A percentile compares a stretch with the other conserved stretches of the same genome.
Evolutionary conservation across 169 alveolate genomes (phyloP).

Genomic region (Theileria orientalis): DNA sequence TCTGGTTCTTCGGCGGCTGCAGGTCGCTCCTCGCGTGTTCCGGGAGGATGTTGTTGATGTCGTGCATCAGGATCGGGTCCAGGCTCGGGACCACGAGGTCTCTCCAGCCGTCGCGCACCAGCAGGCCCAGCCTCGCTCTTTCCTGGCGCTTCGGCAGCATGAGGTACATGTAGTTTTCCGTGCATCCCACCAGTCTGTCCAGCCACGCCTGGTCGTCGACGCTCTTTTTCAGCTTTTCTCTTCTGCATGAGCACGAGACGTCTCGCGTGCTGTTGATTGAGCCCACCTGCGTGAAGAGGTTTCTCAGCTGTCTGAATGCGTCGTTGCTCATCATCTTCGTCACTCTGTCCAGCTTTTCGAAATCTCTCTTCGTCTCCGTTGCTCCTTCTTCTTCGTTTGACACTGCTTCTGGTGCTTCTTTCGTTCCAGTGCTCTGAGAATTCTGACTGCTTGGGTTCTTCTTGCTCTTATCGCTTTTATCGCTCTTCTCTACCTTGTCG

Average conservation of each 20-base stretch:
- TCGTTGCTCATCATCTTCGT: not conserved
- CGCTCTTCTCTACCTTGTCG: not conserved
- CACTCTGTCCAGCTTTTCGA: not conserved
- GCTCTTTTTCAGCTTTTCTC: slow-evolving; percentile 52
- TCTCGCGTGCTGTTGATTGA: slow-evolving; percentile 38
- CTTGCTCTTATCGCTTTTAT: too few relatives aligned
- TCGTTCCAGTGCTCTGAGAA: not conserved
- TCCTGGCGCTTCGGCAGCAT: slow-evolving; percentile 76
- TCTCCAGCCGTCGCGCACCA: slow-evolving; percentile 77
- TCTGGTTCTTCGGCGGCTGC: not conserved
- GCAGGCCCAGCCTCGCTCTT: slow-evolving; percentile 67
- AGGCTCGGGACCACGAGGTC: slow-evolving; percentile 63
- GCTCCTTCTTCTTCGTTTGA: not conserved
- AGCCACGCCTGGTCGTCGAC: slow-evolving; percentile 68
- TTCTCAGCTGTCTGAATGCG: not conserved
- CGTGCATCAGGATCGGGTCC: slow-evolving; percentile 65
- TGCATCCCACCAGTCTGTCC: slow-evolving; percentile 70
- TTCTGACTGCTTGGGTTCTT: not conserved
- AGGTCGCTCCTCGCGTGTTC: slow-evolving; percentile 20
- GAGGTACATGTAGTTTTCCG: slow-evolving; percentile 76
- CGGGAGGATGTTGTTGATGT: slow-evolving; percentile 36
- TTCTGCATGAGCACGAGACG: slow-evolving; percentile 62
- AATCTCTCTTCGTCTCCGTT: not conserved
- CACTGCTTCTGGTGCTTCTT: not conserved
- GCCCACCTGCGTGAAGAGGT: slow-evolving; percentile 47